Conservation (phyloP, 2,329 filamentous ascomycete species). For the Pseudogymnoascus sp. region DNA sequence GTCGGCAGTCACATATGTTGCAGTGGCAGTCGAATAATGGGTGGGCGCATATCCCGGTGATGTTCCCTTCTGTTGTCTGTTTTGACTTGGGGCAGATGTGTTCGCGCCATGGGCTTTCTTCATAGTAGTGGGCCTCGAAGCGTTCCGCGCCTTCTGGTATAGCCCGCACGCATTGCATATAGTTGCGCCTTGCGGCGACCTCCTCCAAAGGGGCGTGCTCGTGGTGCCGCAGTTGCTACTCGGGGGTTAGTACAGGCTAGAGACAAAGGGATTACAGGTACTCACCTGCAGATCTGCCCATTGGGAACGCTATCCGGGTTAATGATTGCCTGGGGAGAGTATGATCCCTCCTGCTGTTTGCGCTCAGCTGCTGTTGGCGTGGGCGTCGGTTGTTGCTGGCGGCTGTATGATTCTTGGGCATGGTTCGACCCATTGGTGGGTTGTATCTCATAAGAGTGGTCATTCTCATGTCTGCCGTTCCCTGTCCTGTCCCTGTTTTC, state of each 20-base stretch:
- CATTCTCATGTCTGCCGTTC: neutral
- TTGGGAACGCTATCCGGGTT: conserved; percentile 31
- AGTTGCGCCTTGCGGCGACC: conserved; percentile 84
- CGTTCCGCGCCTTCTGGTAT: conserved; percentile 89
- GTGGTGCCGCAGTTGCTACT: conserved; percentile 89
- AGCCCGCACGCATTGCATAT: conserved; percentile 98
- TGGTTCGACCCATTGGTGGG: neutral
- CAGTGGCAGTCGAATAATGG: conserved; percentile 35
- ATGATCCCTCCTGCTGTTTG: neutral
- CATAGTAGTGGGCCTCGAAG: conserved; percentile 80
- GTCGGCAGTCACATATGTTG: conserved; percentile 72
- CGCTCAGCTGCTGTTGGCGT: neutral
- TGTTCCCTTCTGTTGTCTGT: conserved; percentile 20
- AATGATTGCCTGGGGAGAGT: conserved; percentile 2
- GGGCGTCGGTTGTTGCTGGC: neutral
- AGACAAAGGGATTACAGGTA: conserved; percentile 1
- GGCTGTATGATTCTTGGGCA: neutral
- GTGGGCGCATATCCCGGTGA: conserved; percentile 29
- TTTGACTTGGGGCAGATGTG: conserved; percentile 16
- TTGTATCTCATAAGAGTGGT: conserved; percentile 3
- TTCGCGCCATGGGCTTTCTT: conserved; percentile 63
- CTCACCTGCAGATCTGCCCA: conserved; percentile 68
- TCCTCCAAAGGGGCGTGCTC: conserved; percentile 86
- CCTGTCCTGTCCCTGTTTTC: neutral
- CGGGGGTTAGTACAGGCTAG: conserved; percentile 21